Base-by-base conservation (phyloP, 1,139 yeast species). In the Blastobotrys aristatus region DNA sequence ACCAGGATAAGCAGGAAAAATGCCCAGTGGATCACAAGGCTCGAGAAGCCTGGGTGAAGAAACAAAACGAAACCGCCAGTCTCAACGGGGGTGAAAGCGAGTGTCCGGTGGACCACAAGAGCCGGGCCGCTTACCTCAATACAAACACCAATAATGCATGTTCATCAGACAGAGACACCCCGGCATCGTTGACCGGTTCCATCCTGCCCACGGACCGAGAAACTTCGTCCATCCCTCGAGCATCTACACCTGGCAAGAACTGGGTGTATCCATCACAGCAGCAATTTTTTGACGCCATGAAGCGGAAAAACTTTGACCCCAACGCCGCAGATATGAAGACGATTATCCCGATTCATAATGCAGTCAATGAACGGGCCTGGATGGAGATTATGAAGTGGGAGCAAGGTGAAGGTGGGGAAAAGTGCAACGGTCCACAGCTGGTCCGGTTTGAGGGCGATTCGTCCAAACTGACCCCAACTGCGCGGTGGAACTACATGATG, bases 181-280 rank as follows among this genome's bases (percentile, higher is more conserved):
- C 27, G 27, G 57, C 38, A 29, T 38, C 42, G 44, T 39, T 65
- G 50, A 76, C 75, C 7, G 50, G 40, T 7, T 52, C 62, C 1
- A 58, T 61, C 1, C 58, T 57, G 26, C 50, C 63, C 7, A 52
- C 74, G 5, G 89, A 84, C 1, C 71, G 97, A 54, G 92, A 82
- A 57, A 69, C 86, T 11, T 83, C 95, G 20, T 77, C 95, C 1
- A 90, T 90, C 44, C 97, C 97, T 32, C 73, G 96, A 46, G 84
- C 95, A 0, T 61, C 73, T 1, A 52, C 60, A 10, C 37, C 41
- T 2, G 63, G 72, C 20, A 68, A 70, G 2, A 84, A 89, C 69
- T 92, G 98, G 98, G 76, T 92, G 1, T 92, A 92, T 62, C 98
- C 98, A 8, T 85, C 96, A 1, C 95, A 92, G 64, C 87, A 87